Evolutionary conservation across 1,284 basidiomycete species (phyloP), one percentile per base, ranked within the genome.

Genomic region (Lignosus rhinocerotis): DNA sequence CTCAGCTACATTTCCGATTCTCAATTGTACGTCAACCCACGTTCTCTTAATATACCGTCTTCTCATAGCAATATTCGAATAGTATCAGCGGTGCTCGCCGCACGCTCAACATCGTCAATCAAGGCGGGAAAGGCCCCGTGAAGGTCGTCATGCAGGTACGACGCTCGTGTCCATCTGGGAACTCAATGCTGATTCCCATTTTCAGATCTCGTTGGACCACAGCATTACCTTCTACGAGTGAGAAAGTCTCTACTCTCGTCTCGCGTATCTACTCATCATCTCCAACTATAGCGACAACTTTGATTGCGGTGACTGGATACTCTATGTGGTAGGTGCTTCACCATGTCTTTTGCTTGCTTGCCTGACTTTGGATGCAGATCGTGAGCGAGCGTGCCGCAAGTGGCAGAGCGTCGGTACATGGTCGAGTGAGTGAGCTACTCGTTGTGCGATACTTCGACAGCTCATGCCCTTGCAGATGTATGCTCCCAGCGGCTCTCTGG

Each of bases 1-100:
- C 78, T 96, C 51, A 86, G 88, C 3, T 96, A 94, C 67, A 81
- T 94, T 53, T 93, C 93, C 1, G 94, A 96, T 72, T 76, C 92
- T 46, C 81, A 89, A 68, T 91, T 95, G 90, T 92, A 68, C 46
- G 84, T 73, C 34, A 17, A 42, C 25, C 25, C 2, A 25, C 25
- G 25, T 43, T 55, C 30, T 9, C 38, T 52, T 21, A 30, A 50
- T 16, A 11, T n/a, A 39, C 46, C 55, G 51, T 51, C 63, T 17
- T 9, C 16, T 14, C 16, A 19, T 14, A 41, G 21, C 36, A 31
- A 64, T 53, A 39, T 38, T 56, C 56, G 48, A 61, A 30, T 54
- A 93, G 92, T 65, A 87, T 95, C 59, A 77, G 81, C 9, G 83
- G 83, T 0, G 90, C 86, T 2, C 73, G 81, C 0, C 81, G 81